Conservation (phyloP, 2,329 filamentous ascomycete genomes). For the Coniochaeta sp. region DNA sequence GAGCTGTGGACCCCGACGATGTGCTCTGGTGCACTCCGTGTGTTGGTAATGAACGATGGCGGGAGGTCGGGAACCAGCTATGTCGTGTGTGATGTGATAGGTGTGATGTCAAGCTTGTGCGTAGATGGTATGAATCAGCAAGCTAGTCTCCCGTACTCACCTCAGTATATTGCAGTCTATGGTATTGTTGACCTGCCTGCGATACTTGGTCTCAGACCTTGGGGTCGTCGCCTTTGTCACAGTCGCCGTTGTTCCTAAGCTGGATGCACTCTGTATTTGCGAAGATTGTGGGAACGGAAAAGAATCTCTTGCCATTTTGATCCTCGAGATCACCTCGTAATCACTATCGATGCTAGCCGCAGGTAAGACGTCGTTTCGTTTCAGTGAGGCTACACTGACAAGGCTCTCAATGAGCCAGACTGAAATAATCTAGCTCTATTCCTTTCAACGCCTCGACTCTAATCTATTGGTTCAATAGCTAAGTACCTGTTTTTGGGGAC, state of each 20-base stretch:
- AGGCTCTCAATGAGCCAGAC: not conserved
- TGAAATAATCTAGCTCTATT: not conserved
- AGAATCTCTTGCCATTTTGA: no score
- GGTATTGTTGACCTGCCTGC: not conserved
- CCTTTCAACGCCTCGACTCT: not conserved
- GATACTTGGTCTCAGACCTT: no score
- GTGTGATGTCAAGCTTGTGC: not conserved
- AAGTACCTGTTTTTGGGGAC: not conserved
- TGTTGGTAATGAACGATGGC: constrained; percentile 24
- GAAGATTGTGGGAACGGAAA: no score
- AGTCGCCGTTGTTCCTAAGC: no score
- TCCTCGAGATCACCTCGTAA: not conserved
- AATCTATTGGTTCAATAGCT: not conserved
- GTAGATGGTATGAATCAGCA: not conserved
- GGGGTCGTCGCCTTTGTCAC: no score
- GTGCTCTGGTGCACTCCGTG: constrained; percentile 31
- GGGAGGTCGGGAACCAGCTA: constrained; percentile 9
- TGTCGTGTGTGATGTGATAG: constrained; percentile 7
- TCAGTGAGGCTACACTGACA: not conserved
- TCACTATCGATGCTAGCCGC: not conserved
- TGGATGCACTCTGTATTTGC: no score
- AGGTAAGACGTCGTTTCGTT: not conserved
- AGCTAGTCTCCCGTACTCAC: not conserved
- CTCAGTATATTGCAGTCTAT: not conserved
- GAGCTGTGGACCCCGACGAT: constrained; percentile 25